Conservation (phyloP, 192 early-diverging fungal genomes). For the Lobosporangium transversale region DNA sequence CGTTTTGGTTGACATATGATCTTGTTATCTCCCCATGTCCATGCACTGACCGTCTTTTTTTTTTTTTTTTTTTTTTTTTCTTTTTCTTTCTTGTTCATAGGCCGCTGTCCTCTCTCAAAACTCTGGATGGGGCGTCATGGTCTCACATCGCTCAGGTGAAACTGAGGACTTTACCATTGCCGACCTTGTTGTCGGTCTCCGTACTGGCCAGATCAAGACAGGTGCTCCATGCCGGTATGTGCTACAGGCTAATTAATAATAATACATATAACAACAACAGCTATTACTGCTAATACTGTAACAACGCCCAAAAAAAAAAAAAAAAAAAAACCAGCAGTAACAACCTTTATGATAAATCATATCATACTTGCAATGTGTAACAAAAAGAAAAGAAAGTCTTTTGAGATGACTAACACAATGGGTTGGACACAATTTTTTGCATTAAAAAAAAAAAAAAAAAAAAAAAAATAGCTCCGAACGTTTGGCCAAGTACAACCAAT, state of each 20-base stretch:
- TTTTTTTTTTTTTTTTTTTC: background rate
- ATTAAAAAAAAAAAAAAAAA: too few species aligned
- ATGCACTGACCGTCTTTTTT: background rate
- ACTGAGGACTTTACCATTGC: conserved; percentile 96
- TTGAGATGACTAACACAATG: too few species aligned
- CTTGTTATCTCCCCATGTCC: background rate
- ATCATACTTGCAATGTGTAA: too few species aligned
- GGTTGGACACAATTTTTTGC: too few species aligned
- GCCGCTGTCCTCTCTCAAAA: conserved; percentile 75
- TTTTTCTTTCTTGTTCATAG: conserved; percentile 29
- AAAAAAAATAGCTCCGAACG: conserved; percentile 91
- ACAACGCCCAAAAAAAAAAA: too few species aligned
- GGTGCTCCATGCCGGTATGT: conserved; percentile 84
- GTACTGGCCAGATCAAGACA: conserved; percentile 96
- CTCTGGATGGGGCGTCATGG: conserved; percentile 99
- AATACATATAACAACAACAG: too few species aligned
- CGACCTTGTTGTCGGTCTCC: conserved; percentile 94
- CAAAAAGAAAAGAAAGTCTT: too few species aligned
- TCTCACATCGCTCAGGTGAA: conserved; percentile 97
- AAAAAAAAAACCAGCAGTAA: too few species aligned
- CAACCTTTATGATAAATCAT: too few species aligned
- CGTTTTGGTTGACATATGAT: too few species aligned
- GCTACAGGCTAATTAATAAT: background rate
- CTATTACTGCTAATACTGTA: too few species aligned
- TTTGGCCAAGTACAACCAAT: conserved; percentile 98